Evolutionary conservation across 2,329 filamentous ascomycete genomes (phyloP), one percentile per base, ranked within the genome.

Genomic region (Diaporthe ilicicola): DNA sequence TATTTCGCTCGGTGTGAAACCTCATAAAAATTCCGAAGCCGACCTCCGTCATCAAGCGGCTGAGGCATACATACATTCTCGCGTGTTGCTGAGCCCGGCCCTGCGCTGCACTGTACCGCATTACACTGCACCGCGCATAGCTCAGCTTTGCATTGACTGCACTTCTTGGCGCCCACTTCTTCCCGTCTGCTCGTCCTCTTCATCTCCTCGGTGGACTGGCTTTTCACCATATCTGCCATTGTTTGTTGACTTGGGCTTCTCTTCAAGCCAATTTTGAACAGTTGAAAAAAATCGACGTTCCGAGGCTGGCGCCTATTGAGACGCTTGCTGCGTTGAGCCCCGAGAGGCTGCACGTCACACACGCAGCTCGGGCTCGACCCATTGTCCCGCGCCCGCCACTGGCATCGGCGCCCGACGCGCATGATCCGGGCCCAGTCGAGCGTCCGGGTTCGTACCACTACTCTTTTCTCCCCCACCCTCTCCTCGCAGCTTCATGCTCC

Each of bases 401-500:
- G 27, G 27, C 42, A 48, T 48, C 59, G 59, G 59, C 59, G 53
- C 53, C 53, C 27, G 53, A 68, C 29, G 69, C 37, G 29, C 61
- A 62, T 69, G 37, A 29, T 66, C 50, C 48, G 59, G 68, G 17
- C 29, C 61, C 34, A 44, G 17, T 50, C 10, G 4, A 44, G 56
- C 51, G 59, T 29, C 68, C 46, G 7, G 32, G 32, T n/a, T 22
- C 17, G 32, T 9, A 34, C 32, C 32, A 34, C 19, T 13, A 19
- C 4, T 64, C 37, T 19, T 13, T 15, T 19, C 19, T 15, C 37
- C 17, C 64, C 64, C 42, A 46, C 42, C 48, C 32, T 51, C 55
- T 34, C 69, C 50, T 55, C 29, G 50, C 39, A 64, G 46, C 37
- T 67, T 66, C 29, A 72, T 72, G 71, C 71, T 48, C 68, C 22